phyloP scores from a whole-genome alignment of 768 basidiomycete species.

The Antrodiella citrinella region DNA sequence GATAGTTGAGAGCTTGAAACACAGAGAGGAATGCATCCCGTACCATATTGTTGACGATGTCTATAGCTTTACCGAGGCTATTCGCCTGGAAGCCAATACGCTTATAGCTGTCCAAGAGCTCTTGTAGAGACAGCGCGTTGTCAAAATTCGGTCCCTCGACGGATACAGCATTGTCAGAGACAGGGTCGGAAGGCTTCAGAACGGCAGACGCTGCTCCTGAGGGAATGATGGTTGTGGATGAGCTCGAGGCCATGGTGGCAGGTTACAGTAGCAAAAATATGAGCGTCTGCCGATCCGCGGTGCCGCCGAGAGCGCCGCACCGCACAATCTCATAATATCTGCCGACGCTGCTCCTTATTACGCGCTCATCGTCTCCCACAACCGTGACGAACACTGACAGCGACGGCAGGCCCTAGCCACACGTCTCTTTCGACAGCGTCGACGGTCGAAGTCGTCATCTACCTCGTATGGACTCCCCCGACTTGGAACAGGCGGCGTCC shows the following conservation, averaged over 20 bases:
- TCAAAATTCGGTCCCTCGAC: constrained; percentile 90
- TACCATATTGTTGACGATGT: constrained; percentile 93
- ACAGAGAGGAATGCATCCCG: constrained; percentile 11
- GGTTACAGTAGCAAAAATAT: not conserved
- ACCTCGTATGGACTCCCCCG: constrained; percentile 15
- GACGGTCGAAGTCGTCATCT: constrained; percentile 6
- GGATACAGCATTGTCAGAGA: constrained; percentile 54
- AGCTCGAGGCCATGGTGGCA: constrained; percentile 11
- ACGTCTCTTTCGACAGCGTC: constrained; percentile 3
- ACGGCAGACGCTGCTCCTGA: constrained; percentile 64
- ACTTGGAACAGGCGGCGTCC: constrained; percentile 14
- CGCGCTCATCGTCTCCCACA: not conserved
- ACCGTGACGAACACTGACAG: constrained; percentile 7
- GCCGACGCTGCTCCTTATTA: not conserved
- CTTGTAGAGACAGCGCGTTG: constrained; percentile 50
- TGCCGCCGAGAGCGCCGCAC: not conserved
- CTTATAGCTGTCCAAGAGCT: constrained; percentile 72
- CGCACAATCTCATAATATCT: not conserved
- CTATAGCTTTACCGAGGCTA: constrained; percentile 79
- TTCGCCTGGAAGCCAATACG: constrained; percentile 98
- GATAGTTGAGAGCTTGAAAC: not conserved
- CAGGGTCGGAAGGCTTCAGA: constrained; percentile 64
- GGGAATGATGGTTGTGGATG: constrained; percentile 33
- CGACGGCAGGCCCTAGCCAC: no score
- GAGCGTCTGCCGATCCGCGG: not conserved